Evolutionary conservation across 2,329 filamentous ascomycete species (phyloP).

Genomic region (Xylariaceae sp.): DNA sequence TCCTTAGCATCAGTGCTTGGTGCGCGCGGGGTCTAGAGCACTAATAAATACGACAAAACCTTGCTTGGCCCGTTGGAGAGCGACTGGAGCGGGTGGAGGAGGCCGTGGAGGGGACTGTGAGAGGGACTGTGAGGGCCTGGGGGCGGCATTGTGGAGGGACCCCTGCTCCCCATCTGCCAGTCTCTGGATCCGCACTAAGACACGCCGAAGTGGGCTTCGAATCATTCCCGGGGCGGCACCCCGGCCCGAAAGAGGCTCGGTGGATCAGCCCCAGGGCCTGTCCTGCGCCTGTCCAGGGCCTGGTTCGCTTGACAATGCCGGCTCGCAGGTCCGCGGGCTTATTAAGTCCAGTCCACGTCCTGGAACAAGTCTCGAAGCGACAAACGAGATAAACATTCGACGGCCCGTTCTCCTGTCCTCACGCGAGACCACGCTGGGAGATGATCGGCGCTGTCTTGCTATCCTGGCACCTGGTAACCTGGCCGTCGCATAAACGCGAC

Average conservation of each 20-base stretch:
- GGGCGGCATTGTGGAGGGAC: no score
- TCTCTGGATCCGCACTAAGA: not conserved
- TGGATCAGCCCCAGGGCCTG: conserved; percentile 17
- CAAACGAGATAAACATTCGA: conserved; percentile 3
- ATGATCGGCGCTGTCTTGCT: no score
- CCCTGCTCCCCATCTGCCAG: no score
- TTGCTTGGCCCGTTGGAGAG: conserved; percentile 12
- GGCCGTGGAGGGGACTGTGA: no score
- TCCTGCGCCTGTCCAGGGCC: conserved; percentile 19
- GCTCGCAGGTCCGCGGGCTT: conserved; percentile 29
- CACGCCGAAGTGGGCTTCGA: conserved; percentile 3
- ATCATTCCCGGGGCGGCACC: conserved; percentile 28
- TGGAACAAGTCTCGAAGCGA: conserved; percentile 2
- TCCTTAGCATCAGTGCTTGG: conserved; percentile 21
- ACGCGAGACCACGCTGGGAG: no score
- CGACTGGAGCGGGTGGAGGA: no score
- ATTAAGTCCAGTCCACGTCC: conserved; percentile 5
- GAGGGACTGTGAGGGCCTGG: no score
- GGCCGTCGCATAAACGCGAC: no score
- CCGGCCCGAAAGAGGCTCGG: conserved; percentile 30
- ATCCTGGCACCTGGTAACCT: no score
- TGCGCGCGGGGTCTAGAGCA: conserved; percentile 32
- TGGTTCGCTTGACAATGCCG: conserved; percentile 30
- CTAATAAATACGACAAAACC: conserved; percentile 23
- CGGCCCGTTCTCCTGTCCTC: conserved; percentile 21